Evolutionary conservation across 2,329 filamentous ascomycete genomes (phyloP).

Genomic region (Keithomyces neogunnii): DNA sequence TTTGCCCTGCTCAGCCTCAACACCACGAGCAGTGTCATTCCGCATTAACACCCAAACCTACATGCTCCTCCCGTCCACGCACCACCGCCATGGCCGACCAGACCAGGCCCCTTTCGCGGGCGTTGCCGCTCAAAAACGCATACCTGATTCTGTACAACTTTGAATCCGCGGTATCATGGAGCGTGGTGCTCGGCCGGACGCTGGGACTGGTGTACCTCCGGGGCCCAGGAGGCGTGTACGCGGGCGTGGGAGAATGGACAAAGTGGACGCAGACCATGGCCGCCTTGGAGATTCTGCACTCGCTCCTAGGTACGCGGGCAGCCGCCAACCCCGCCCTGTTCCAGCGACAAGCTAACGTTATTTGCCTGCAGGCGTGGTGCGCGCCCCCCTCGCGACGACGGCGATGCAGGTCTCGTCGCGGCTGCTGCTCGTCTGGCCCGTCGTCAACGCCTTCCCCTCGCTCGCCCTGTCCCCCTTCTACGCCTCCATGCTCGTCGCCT

Average conservation of each 20-base stretch:
- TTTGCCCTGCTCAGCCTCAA: neutral
- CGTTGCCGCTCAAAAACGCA: constrained; percentile 34
- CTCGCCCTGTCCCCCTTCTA: constrained; percentile 56
- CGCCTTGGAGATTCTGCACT: constrained; percentile 74
- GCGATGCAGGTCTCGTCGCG: constrained; percentile 83
- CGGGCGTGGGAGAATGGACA: constrained; percentile 56
- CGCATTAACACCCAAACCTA: constrained; percentile 2
- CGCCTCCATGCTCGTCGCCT: constrained; percentile 73
- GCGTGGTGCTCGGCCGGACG: constrained; percentile 63
- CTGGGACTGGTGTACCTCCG: constrained; percentile 41
- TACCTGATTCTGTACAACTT: constrained; percentile 87
- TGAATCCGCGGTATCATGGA: constrained; percentile 69
- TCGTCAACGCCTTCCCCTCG: constrained; percentile 66
- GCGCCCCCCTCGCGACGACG: constrained; percentile 78
- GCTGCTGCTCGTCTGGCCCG: constrained; percentile 80
- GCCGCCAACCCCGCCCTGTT: too few relatives aligned
- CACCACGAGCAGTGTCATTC: neutral
- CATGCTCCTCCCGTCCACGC: neutral
- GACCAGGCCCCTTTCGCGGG: neutral
- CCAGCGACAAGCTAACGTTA: neutral
- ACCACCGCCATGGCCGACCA: constrained; percentile 3
- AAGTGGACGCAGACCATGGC: constrained; percentile 81
- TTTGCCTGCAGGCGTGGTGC: constrained; percentile 60
- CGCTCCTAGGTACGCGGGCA: constrained; percentile 53
- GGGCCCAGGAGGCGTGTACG: constrained; percentile 52